A percentile compares a stretch with the other conserved stretches of the same genome.
Evolutionary conservation across 805 yeast genomes (phyloP).

Genomic region (Metschnikowia chrysomelidarum): DNA sequence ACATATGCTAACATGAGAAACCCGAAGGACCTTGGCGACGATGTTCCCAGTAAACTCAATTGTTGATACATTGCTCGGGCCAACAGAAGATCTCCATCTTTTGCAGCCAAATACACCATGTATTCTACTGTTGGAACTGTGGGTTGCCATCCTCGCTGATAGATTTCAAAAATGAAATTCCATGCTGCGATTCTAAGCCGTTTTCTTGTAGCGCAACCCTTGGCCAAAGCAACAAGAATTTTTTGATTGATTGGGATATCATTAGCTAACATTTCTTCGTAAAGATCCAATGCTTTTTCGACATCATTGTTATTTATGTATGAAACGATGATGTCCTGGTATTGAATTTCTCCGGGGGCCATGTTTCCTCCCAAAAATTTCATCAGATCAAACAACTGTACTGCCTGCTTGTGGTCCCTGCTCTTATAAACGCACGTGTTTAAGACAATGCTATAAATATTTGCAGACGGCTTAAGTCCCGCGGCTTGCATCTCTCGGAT

Average conservation of each 20-base stretch:
- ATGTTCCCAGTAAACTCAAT: constrained; percentile 35
- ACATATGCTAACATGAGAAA: constrained; percentile 52
- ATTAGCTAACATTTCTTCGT: constrained; percentile 57
- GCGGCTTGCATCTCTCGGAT: constrained; percentile 36
- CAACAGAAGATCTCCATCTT: constrained; percentile 73
- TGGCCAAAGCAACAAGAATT: constrained; percentile 55
- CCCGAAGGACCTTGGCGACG: constrained; percentile 41
- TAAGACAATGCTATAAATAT: constrained; percentile 54
- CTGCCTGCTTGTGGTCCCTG: constrained; percentile 57
- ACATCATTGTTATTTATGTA: constrained; percentile 61
- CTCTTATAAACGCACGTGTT: constrained; percentile 57
- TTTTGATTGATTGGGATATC: constrained; percentile 31
- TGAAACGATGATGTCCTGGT: constrained; percentile 67
- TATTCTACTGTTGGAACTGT: constrained; percentile 54
- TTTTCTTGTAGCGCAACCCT: constrained; percentile 59
- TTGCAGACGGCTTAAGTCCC: constrained; percentile 42
- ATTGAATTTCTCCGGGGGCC: constrained; percentile 65
- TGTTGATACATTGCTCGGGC: constrained; percentile 64
- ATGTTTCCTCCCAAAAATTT: constrained; percentile 68
- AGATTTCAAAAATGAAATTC: constrained; percentile 69
- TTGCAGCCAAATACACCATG: constrained; percentile 74
- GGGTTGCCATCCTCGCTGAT: constrained; percentile 44
- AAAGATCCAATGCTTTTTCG: constrained; percentile 74
- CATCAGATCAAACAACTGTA: constrained; percentile 77
- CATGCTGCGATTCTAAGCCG: constrained; percentile 61